These are phyloP conservation scores for Sutorius australiensis DNA, from an alignment of 768 basidiomycete species.

Conservation along the genomic window DNA sequence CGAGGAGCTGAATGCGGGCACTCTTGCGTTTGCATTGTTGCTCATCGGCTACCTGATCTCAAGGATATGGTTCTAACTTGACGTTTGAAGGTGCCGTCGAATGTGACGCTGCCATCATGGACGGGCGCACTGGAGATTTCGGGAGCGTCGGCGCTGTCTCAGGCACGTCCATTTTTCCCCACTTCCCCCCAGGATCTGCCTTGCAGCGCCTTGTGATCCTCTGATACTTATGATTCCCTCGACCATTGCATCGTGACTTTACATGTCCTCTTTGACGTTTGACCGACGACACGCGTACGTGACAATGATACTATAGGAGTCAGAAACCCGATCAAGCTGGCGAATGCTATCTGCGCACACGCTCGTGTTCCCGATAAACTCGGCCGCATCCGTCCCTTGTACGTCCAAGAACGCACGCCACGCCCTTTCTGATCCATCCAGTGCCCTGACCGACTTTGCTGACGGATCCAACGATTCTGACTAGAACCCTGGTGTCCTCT, in stretches of 20 bases:
- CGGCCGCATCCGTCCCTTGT: conserved; percentile 72
- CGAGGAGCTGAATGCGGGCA: neutral
- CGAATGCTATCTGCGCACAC: conserved; percentile 54
- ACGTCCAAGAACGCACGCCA: conserved; percentile 17
- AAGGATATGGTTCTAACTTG: conserved; percentile 76
- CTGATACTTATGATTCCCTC: neutral
- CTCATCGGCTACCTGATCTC: neutral
- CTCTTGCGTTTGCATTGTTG: neutral
- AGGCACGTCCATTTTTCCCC: conserved; percentile 36
- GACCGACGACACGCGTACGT: neutral
- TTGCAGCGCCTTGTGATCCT: neutral
- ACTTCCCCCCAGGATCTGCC: neutral
- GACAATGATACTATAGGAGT: conserved; percentile 42
- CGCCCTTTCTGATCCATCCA: neutral
- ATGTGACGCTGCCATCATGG: conserved; percentile 79
- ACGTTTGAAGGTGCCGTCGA: conserved; percentile 73
- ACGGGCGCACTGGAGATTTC: conserved; percentile 46
- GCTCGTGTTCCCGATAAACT: conserved; percentile 45
- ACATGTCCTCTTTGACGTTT: neutral
- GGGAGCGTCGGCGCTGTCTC: conserved; percentile 73
- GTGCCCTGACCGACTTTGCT: neutral
- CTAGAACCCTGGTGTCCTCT: conserved; percentile 56
- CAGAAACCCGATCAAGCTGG: conserved; percentile 65
- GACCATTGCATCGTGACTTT: neutral
- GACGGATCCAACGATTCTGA: neutral